Base-by-base conservation (phyloP, 768 basidiomycete genomes). In the Pisolithus orientalis region DNA sequence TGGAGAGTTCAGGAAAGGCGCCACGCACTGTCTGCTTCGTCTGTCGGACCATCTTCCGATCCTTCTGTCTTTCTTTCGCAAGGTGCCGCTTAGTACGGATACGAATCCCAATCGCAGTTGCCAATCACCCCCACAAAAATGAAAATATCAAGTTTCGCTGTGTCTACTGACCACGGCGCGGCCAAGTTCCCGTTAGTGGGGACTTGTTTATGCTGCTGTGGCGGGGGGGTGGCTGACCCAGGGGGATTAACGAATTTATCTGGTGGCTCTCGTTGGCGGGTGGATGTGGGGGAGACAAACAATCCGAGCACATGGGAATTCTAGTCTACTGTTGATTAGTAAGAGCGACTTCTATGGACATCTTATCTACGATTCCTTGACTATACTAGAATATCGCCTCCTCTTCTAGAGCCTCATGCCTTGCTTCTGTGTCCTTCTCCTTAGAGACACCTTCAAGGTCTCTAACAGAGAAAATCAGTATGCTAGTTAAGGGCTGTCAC, bases 1-100 rank as follows among this genome's bases (percentile, higher is more conserved):
- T 54, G 51, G 43, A 39, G 40, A 39, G 43, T 24, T 24, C 54
- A 58, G 29, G 43, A 55, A 57, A 58, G 45, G 54, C 38, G 52
- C 31, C 59, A 68, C 66, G 62, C 61, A 68, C 66, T 59, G 66
- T 68, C 62, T 66, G 66, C 53, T 63, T 68, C 28, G 68, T 59
- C 49, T 70, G 66, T 53, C 66, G 62, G 51, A 59, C 62, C 66
- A 68, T 68, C 52, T 56, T 49, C 34, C 34, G 7, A 34, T 34
- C 13, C 11, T 34, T 42, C 40, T 17, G 40, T 42, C 24, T 38
- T 55, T 29, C 39, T 39, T n/a, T 39, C 17, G 17, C 34, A 34
- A 34, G 5, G 4, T 14, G 34, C 34, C 34, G 34, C 34, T 21
- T 21, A 21, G 21, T 13, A 34, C 13, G 2, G 11, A 32, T 32